Evolutionary conservation across 2,329 filamentous ascomycete species (phyloP).

Genomic region (Aspergillus sergii): DNA sequence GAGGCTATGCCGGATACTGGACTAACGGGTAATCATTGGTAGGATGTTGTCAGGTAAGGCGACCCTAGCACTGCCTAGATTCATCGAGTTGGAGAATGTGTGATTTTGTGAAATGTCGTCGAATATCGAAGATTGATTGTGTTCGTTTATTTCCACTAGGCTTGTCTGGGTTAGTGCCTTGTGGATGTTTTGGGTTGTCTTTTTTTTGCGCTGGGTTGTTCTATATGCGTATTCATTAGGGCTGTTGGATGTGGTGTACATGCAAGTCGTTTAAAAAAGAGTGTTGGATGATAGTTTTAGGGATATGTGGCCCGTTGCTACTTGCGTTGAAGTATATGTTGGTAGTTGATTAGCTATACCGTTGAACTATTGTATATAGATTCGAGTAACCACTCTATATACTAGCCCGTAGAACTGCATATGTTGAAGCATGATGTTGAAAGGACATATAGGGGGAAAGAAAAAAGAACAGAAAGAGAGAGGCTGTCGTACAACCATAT

Average conservation of each 20-base stretch:
- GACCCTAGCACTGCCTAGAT: neutral
- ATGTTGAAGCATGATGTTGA: no score
- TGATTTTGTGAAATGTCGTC: neutral
- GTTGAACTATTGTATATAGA: neutral
- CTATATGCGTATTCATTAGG: neutral
- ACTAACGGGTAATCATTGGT: neutral
- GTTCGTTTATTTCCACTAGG: neutral
- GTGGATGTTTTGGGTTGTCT: neutral
- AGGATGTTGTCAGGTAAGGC: neutral
- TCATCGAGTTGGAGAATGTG: neutral
- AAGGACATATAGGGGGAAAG: no score
- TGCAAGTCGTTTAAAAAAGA: neutral
- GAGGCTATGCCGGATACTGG: neutral
- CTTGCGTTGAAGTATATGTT: neutral
- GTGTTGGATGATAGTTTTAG: neutral
- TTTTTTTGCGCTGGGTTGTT: neutral
- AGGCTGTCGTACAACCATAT: no score
- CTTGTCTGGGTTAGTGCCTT: neutral
- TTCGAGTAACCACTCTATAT: no score
- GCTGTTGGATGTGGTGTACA: neutral
- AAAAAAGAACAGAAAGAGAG: no score
- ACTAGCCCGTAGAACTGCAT: no score
- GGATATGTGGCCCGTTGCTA: neutral
- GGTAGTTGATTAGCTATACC: neutral
- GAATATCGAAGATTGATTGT: no score